These are phyloP conservation scores for Phialophora verrucosa DNA, from an alignment of 2,329 filamentous ascomycete species.

Conservation along the genomic window DNA sequence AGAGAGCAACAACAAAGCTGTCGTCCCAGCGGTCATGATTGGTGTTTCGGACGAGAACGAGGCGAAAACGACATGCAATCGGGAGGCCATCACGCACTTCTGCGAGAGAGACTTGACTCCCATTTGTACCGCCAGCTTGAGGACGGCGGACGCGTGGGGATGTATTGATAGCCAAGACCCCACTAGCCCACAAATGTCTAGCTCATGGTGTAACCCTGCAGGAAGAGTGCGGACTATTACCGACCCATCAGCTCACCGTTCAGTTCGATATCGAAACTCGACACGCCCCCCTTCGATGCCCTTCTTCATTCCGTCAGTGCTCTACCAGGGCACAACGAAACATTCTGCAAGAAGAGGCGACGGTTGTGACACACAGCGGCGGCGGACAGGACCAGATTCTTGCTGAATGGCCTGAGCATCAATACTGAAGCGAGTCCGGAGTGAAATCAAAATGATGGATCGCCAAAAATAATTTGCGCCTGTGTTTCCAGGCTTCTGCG, in stretches of 20 bases:
- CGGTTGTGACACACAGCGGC: not conserved
- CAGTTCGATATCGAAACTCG: conserved; percentile 6
- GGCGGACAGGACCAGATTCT: not conserved
- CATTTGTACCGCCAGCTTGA: not conserved
- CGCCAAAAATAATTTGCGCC: conserved; percentile 12
- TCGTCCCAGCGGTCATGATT: not conserved
- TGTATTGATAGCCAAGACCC: conserved; percentile 5
- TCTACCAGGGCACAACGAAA: not conserved
- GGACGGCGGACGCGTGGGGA: conserved; percentile 1
- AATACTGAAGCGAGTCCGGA: not conserved
- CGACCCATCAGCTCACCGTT: conserved; percentile 10
- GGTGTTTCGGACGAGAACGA: not conserved
- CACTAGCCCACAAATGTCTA: conserved; percentile 2
- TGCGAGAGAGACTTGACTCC: not conserved
- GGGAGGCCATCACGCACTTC: not conserved
- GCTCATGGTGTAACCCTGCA: conserved; percentile 4
- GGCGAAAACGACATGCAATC: not conserved
- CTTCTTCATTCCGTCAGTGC: not conserved
- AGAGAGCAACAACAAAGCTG: conserved; percentile 1
- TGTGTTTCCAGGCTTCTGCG: conserved; percentile 10
- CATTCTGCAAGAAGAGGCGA: not conserved
- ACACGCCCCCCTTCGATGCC: not conserved
- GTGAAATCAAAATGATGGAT: not conserved
- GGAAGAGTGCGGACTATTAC: not conserved
- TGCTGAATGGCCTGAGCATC: conserved; percentile 5